phyloP scores from a whole-genome alignment of 176 grass and related monocot genomes.

The Paspalum notatum region DNA sequence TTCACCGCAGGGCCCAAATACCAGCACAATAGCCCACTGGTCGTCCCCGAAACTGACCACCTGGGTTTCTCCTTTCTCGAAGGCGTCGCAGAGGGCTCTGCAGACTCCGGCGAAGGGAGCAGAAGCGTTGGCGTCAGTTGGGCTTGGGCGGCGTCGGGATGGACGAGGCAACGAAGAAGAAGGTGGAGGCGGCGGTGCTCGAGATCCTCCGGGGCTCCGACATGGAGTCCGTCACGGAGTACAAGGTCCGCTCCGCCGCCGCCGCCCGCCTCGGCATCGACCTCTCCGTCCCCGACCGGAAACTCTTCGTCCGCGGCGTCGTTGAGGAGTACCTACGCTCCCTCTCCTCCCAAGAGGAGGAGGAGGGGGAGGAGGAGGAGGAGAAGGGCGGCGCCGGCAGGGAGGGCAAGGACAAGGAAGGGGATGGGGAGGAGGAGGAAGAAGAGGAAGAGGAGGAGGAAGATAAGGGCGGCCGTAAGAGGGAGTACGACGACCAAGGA shows the following conservation, averaged over 20 bases:
- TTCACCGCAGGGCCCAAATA: not conserved
- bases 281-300: conserved; percentile 64
- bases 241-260: conserved; percentile 66
- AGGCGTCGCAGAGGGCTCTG: too few relatives aligned
- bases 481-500: conserved; percentile 74
- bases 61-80: too few relatives aligned
- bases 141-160: conserved; percentile 27
- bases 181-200: conserved; percentile 71
- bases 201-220: conserved; percentile 70
- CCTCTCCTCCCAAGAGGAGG: conserved; percentile 31
- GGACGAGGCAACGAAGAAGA: conserved; percentile 59
- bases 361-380: not conserved
- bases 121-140: not conserved
- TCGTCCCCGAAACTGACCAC: not conserved
- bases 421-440: conserved; percentile 19
- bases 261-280: conserved; percentile 73
- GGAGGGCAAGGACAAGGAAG: conserved; percentile 33
- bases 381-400: conserved; percentile 9
- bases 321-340: conserved; percentile 68
- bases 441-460: conserved; percentile 39
- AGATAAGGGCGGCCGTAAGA: not conserved
- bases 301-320: conserved; percentile 66
- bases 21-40: not conserved
- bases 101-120: conserved; percentile 19
- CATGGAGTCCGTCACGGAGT: conserved; percentile 68